phyloP scores from a whole-genome alignment of 345 rosid genomes.

The Linum trigynum region DNA sequence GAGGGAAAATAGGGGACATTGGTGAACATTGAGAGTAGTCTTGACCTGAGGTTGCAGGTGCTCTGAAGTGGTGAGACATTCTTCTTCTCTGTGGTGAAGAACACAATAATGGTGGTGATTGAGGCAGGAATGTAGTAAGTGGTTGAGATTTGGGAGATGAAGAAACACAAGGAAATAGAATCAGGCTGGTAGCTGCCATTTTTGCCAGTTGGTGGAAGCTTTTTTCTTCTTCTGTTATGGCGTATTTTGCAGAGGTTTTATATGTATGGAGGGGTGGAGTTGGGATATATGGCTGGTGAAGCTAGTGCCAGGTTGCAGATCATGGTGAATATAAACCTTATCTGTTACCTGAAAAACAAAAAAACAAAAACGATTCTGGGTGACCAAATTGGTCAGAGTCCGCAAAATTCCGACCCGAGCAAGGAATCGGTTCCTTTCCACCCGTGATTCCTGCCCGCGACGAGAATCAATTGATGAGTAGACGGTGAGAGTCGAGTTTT shows the following conservation, averaged over 20 bases:
- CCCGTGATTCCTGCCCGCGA: too few species aligned
- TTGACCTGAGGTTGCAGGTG: slow-evolving; percentile 52
- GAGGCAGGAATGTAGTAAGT: slow-evolving; percentile 12
- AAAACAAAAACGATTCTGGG: too few species aligned
- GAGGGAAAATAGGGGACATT: not conserved
- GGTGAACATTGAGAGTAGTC: not conserved
- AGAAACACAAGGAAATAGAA: slow-evolving; percentile 22
- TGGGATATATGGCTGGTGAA: not conserved
- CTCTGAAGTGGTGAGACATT: slow-evolving; percentile 29
- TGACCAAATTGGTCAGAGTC: not conserved
- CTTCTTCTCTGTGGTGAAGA: slow-evolving; percentile 21
- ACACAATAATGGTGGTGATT: slow-evolving; percentile 20
- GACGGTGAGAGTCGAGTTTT: too few species aligned
- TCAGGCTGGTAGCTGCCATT: slow-evolving; percentile 44
- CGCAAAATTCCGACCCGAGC: too few species aligned
- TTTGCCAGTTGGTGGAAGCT: not conserved
- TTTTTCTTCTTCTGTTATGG: not conserved
- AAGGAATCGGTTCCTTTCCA: too few species aligned
- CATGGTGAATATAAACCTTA: not conserved
- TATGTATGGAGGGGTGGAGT: not conserved
- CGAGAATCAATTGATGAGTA: too few species aligned
- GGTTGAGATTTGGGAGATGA: slow-evolving; percentile 14
- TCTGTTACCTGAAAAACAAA: not conserved
- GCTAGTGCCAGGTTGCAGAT: not conserved
- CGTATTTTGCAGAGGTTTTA: not conserved